Percentiles rank a stretch among this genome's conserved stretches.
These are phyloP conservation scores for Dalbergia cultrata DNA, from an alignment of 306 rosid species.

Conservation along the genomic window DNA sequence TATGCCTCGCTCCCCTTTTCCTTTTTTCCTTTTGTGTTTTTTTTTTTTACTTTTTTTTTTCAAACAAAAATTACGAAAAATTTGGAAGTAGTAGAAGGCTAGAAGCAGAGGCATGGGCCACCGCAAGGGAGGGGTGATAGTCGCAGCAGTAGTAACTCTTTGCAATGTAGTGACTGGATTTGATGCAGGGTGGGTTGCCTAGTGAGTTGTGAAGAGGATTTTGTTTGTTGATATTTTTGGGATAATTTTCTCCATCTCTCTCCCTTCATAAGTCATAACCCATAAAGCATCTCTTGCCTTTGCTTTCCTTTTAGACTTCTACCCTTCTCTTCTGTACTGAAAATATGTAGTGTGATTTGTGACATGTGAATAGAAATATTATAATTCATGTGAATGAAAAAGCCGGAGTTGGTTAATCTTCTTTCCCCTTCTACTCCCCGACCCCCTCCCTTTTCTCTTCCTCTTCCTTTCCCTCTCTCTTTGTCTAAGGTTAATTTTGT, in stretches of 20 bases:
- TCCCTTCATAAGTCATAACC: conserved; percentile 23
- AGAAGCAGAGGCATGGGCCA: conserved; percentile 41
- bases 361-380: conserved; percentile 33
- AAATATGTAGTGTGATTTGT: conserved; percentile 33
- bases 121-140: conserved; percentile 40
- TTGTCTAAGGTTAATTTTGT: background rate
- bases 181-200: background rate
- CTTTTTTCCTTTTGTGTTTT: too few relatives aligned
- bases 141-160: conserved; percentile 30
- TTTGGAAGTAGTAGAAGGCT: conserved; percentile 38
- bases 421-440: background rate
- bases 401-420: background rate
- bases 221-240: conserved; percentile 40
- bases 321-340: background rate
- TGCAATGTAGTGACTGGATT: conserved; percentile 30
- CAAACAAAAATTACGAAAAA: background rate
- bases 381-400: background rate
- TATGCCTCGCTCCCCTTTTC: conserved; percentile 1
- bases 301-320: background rate
- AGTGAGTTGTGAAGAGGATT: conserved; percentile 22
- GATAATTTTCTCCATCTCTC: conserved; percentile 4
- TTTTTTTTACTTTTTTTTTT: background rate
- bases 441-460: too few relatives aligned
- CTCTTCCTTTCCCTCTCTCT: background rate
- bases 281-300: conserved; percentile 1